A percentile compares a stretch with the other conserved stretches of the same genome.
Conservation (phyloP, 495 filamentous ascomycete genomes). For the Astrothelium subdiscretum region DNA sequence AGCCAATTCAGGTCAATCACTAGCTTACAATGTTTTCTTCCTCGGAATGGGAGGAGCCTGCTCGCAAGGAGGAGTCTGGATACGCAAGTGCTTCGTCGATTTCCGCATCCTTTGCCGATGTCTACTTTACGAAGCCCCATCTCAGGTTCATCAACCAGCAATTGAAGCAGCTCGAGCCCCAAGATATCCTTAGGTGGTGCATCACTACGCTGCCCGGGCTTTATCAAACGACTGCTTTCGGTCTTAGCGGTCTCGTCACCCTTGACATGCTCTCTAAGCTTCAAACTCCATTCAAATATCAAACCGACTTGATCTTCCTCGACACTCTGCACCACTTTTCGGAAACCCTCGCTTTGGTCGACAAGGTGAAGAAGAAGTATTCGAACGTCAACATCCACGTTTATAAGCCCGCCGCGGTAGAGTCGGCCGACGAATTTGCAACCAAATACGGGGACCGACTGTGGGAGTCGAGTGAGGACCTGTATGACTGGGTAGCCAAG, state of each 20-base stretch:
- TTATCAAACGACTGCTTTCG: constrained; percentile 96
- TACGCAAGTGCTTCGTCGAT: constrained; percentile 70
- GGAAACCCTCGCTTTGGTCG: constrained; percentile 76
- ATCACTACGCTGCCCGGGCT: constrained; percentile 80
- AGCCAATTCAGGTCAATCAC: neutral
- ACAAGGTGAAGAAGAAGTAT: constrained; percentile 64
- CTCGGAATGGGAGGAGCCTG: constrained; percentile 3
- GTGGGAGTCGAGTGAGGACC: constrained; percentile 75
- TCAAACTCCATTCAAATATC: constrained; percentile 41
- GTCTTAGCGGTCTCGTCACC: constrained; percentile 84
- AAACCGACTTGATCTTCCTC: constrained; percentile 87
- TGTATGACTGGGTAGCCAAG: constrained; percentile 95
- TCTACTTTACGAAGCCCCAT: constrained; percentile 82
- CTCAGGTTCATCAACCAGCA: constrained; percentile 82
- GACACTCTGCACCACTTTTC: constrained; percentile 93
- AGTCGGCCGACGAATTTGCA: constrained; percentile 65
- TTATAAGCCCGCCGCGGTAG: constrained; percentile 68
- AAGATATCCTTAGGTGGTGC: constrained; percentile 87
- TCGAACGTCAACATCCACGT: constrained; percentile 69
- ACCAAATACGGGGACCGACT: constrained; percentile 67
- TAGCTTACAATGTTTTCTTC: constrained; percentile 12
- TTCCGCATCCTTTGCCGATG: constrained; percentile 51
- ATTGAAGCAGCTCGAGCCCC: constrained; percentile 66
- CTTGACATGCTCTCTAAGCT: constrained; percentile 86
- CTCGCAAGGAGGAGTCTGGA: constrained; percentile 56